Percentiles rank a stretch among this genome's conserved stretches.
phyloP scores from a whole-genome alignment of 176 grass and related monocot genomes.

The Pontederia crassipes region DNA sequence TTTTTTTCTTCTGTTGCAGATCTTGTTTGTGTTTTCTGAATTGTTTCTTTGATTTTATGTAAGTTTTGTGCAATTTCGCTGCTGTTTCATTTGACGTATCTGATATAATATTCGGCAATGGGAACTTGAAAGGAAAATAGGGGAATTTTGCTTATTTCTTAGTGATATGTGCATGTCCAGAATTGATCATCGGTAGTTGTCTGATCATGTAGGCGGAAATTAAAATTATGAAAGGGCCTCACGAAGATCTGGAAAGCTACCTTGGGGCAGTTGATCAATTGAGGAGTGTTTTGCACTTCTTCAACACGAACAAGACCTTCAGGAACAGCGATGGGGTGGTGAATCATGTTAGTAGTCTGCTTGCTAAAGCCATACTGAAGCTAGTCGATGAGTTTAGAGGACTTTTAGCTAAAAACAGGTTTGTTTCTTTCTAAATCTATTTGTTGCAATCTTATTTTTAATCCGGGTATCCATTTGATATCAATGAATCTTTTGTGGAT shows the following conservation, averaged over 20 bases:
- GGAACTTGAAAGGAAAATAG: no score
- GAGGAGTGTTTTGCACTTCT: constrained; percentile 69
- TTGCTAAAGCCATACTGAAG: constrained; percentile 62
- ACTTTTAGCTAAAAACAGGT: constrained; percentile 62
- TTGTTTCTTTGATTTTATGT: neutral
- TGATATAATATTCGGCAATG: no score
- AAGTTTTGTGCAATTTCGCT: neutral
- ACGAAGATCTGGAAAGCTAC: constrained; percentile 70
- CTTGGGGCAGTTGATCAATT: constrained; percentile 70
- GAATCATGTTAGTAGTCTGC: constrained; percentile 52
- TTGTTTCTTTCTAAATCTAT: constrained; percentile 3
- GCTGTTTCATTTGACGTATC: no score
- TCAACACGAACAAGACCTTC: constrained; percentile 84
- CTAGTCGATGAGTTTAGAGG: constrained; percentile 81
- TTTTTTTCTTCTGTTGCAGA: neutral
- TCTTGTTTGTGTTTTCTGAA: neutral
- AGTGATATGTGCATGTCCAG: neutral
- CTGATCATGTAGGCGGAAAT: constrained; percentile 44
- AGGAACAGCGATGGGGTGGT: constrained; percentile 76
- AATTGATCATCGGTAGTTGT: neutral
- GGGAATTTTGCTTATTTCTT: neutral
- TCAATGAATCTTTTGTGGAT: no score
- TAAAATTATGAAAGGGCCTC: constrained; percentile 67
- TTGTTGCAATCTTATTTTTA: constrained; percentile 3
- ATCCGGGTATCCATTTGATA: constrained; percentile 1